These are phyloP conservation scores for Lotus japonicus DNA, from an alignment of 306 rosid genomes.

Conservation along the genomic window DNA sequence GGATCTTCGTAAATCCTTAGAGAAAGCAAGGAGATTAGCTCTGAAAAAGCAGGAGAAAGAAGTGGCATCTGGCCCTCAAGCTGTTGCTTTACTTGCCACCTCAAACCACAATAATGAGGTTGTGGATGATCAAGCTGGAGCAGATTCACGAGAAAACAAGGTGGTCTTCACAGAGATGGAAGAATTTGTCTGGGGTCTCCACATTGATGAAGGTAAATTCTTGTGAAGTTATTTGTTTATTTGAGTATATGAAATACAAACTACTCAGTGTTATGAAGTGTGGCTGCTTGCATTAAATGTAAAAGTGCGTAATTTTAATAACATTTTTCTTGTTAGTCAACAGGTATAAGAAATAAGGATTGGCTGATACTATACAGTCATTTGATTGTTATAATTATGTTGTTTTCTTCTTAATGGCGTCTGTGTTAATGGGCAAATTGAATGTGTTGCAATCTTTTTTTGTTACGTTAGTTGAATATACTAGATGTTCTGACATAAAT, in stretches of 20 bases:
- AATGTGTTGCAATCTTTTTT: background rate
- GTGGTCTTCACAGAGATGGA: constrained; percentile 96
- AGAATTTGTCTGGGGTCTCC: constrained; percentile 96
- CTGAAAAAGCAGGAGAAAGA: constrained; percentile 65
- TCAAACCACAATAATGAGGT: constrained; percentile 37
- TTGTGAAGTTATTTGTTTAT: background rate
- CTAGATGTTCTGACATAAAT: background rate
- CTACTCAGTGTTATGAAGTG: background rate
- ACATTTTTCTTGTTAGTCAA: background rate
- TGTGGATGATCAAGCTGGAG: constrained; percentile 42
- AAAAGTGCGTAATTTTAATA: too few species aligned
- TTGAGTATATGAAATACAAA: background rate
- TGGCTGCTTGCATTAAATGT: background rate
- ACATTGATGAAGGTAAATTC: constrained; percentile 78
- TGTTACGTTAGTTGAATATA: constrained; percentile 7
- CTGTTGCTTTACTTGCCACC: constrained; percentile 67
- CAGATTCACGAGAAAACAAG: constrained; percentile 70
- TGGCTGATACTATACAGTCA: background rate
- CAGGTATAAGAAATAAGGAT: background rate
- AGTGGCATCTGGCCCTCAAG: constrained; percentile 61
- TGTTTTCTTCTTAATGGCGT: constrained; percentile 8
- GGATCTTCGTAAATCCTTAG: constrained; percentile 74
- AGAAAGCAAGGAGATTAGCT: constrained; percentile 73
- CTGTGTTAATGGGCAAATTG: background rate
- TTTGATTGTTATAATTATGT: background rate